Base-by-base conservation (phyloP, 805 yeast genomes). In the Teunomyces aglyptinius region DNA sequence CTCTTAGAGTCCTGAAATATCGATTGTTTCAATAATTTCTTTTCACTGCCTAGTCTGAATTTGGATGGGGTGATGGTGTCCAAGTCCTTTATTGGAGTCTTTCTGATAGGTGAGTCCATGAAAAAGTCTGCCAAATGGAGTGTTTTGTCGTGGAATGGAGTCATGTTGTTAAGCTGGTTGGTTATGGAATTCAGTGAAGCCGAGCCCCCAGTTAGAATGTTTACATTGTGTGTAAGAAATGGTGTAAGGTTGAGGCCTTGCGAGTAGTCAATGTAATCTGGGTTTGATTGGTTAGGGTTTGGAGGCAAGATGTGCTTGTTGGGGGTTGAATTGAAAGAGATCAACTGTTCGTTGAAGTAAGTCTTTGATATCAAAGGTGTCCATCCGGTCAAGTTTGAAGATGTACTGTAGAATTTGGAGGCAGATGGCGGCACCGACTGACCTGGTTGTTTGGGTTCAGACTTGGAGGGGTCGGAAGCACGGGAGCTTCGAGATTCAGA, bases 91-190 rank as follows among this genome's bases (percentile, higher is more conserved):
- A 62, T 48, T 10, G 76, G 73, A 2, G 71, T 59, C 29, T 61
- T 61, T 24, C 64, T 55, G 33, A 70, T 68, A 12, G 77, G 77
- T n/a, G 72, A 63, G 44, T 72, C 77, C 64, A 70, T 71, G 54
- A 71, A 71, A 43, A 72, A 71, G 51, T 72, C 77, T 5, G 71
- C 57, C 36, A 71, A 54, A 47, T 68, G 76, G 47, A 70, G 57
- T 3, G 73, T 61, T 52, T 68, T 70, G 46, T 71, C 76, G 50
- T 68, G 71, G 49, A 65, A 68, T 3, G 77, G 77, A n/a, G 77
- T 72, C 47, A 70, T 60, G 41, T 60, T 63, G 38, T 55, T 59
- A 38, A 65, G 50, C 22, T 59, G 63, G 26, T 54, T 51, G 41
- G 52, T 54, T 46, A 56, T 58, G 42, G 53, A 49, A 45, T 58